A percentile compares a stretch with the other conserved stretches of the same genome.
Conservation (phyloP, 1,139 yeast genomes). For the Scheffersomyces parashehatae region DNA sequence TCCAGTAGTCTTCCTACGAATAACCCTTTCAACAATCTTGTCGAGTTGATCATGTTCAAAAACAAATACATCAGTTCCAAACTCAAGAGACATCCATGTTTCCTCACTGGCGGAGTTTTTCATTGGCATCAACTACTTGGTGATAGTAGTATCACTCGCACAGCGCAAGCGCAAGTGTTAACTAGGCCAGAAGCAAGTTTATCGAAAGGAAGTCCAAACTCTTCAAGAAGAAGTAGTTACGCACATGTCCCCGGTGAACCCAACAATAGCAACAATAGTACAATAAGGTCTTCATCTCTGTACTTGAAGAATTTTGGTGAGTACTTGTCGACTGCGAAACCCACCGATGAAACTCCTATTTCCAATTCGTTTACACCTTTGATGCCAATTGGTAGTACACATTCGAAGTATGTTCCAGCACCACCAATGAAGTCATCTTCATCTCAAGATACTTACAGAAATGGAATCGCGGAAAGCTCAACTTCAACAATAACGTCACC, state of each 20-base stretch:
- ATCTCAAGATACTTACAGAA: neutral
- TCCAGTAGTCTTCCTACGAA: conserved; percentile 22
- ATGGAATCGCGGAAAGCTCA: neutral
- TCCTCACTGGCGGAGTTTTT: conserved; percentile 44
- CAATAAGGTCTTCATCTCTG: conserved; percentile 16
- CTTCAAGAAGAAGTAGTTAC: conserved; percentile 12
- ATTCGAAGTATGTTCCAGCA: neutral
- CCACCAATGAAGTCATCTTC: neutral
- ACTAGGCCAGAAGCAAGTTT: conserved; percentile 25
- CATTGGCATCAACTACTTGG: conserved; percentile 39
- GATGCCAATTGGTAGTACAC: conserved; percentile 1
- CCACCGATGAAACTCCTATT: conserved; percentile 20
- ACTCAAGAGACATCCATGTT: conserved; percentile 35
- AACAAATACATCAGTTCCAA: conserved; percentile 39
- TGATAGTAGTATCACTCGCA: conserved; percentile 25
- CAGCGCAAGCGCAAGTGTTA: conserved; percentile 13
- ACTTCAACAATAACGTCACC: neutral
- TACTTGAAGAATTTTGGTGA: conserved; percentile 43
- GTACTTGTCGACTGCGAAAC: conserved; percentile 38
- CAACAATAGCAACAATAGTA: conserved; percentile 2
- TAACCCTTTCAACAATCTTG: conserved; percentile 48
- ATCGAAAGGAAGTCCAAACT: conserved; percentile 15
- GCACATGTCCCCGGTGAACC: neutral
- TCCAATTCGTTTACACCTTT: conserved; percentile 12
- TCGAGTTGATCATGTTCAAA: conserved; percentile 51